Percentiles rank a stretch among this genome's conserved stretches.
Evolutionary conservation across 495 filamentous ascomycete species (phyloP).

Genomic region (Ramalina peruviana): DNA sequence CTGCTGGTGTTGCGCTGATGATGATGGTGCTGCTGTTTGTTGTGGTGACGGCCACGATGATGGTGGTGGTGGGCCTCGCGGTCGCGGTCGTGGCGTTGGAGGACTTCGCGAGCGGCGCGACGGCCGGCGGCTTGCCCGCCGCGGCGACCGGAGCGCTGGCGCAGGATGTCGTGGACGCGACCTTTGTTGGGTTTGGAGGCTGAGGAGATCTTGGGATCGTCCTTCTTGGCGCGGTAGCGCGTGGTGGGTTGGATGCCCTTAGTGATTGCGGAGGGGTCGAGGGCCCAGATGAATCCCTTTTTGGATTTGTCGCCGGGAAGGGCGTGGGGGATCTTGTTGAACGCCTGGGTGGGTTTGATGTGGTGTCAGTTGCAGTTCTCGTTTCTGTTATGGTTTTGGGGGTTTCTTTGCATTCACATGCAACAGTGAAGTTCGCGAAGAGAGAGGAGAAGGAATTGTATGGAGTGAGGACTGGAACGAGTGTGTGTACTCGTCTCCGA

Average conservation of each 20-base stretch:
- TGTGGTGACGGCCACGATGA: no score
- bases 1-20: no score
- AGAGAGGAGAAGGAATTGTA: no score
- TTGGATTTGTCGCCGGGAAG: constrained; percentile 34
- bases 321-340: constrained; percentile 40
- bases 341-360: constrained; percentile 48
- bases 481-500: no score
- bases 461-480: no score
- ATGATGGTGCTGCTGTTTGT: no score
- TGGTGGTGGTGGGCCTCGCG: no score
- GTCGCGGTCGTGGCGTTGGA: no score
- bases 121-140: constrained; percentile 36
- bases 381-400: neutral
- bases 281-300: constrained; percentile 51
- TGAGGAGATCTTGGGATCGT: constrained; percentile 32
- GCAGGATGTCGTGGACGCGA: neutral
- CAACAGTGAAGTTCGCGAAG: neutral
- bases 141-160: constrained; percentile 41
- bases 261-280: constrained; percentile 44
- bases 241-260: constrained; percentile 63
- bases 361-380: neutral
- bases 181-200: constrained; percentile 19
- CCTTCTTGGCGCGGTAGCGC: constrained; percentile 46
- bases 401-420: constrained; percentile 8
- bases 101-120: no score